A percentile compares a stretch with the other conserved stretches of the same genome.
These are phyloP conservation scores for Scutellospora calospora DNA, from an alignment of 371 early-diverging fungal genomes.

Conservation along the genomic window DNA sequence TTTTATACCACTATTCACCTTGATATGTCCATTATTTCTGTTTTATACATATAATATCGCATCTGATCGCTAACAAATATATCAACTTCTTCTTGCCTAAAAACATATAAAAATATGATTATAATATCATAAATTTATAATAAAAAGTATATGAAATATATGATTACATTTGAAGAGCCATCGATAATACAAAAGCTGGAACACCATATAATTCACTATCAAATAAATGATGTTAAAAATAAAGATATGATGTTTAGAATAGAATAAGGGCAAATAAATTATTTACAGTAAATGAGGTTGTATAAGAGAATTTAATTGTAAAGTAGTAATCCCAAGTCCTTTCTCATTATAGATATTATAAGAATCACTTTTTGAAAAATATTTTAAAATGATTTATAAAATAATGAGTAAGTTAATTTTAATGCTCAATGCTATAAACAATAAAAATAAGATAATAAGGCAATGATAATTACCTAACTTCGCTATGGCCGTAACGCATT, in stretches of 20 bases:
- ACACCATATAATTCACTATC: too few relatives aligned
- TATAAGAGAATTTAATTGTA: neutral
- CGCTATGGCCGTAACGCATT: constrained; percentile 25
- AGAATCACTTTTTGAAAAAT: neutral
- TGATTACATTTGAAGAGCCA: neutral
- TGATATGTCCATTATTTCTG: neutral
- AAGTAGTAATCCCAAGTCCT: neutral
- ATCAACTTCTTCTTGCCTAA: constrained; percentile 46
- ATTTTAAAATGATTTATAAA: too few relatives aligned
- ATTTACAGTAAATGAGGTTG: neutral
- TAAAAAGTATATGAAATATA: too few relatives aligned
- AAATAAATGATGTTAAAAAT: too few relatives aligned
- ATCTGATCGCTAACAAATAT: constrained; percentile 22
- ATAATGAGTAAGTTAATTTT: neutral
- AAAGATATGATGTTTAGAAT: too few relatives aligned
- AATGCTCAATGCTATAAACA: neutral
- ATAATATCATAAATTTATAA: too few relatives aligned
- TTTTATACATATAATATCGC: neutral
- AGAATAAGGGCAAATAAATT: too few relatives aligned
- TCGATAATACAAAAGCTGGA: neutral
- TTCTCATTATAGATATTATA: neutral
- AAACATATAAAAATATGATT: neutral
- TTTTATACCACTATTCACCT: neutral
- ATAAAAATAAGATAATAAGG: neutral
- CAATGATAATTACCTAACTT: constrained; percentile 1